phyloP scores from a whole-genome alignment of 2,329 filamentous ascomycete genomes.

The Drechmeria coniospora region DNA sequence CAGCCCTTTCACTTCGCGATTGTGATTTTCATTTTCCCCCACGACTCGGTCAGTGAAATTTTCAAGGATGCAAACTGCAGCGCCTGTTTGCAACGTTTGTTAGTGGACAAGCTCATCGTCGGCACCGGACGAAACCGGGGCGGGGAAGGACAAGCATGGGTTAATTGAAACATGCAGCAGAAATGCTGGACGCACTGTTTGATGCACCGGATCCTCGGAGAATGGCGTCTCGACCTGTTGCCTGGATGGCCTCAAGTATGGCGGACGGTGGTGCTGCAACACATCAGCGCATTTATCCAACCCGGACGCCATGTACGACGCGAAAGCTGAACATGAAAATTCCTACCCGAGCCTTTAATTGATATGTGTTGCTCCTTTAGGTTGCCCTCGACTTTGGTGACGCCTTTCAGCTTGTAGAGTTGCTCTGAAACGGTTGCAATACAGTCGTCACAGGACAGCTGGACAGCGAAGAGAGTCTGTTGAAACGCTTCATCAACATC shows the following conservation, averaged over 20 bases:
- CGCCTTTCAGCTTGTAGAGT: conserved; percentile 61
- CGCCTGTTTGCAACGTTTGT: conserved; percentile 28
- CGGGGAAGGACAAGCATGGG: conserved; percentile 2
- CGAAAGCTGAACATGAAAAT: too few relatives aligned
- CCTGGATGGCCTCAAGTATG: conserved; percentile 78
- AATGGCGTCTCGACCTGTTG: conserved; percentile 85
- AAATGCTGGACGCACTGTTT: conserved; percentile 57
- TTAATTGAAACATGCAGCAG: not conserved
- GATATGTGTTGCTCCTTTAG: conserved; percentile 71
- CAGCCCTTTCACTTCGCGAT: conserved; percentile 60
- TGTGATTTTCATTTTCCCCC: conserved; percentile 19
- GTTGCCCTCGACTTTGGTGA: conserved; percentile 69
- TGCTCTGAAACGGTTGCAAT: conserved; percentile 73
- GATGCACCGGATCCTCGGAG: conserved; percentile 74
- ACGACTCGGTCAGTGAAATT: conserved; percentile 51
- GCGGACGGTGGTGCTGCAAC: conserved; percentile 61
- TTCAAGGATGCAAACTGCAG: conserved; percentile 91
- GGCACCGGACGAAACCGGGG: not conserved
- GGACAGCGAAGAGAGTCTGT: conserved; percentile 88
- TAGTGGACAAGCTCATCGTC: not conserved
- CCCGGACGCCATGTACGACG: too few relatives aligned
- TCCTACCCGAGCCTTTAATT: conserved; percentile 67
- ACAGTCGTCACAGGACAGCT: conserved; percentile 80
- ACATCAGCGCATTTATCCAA: conserved; percentile 3
- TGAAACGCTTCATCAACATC: conserved; percentile 20